Evolutionary conservation across 345 rosid genomes (phyloP).

Genomic region (Euphorbia tirucalli): DNA sequence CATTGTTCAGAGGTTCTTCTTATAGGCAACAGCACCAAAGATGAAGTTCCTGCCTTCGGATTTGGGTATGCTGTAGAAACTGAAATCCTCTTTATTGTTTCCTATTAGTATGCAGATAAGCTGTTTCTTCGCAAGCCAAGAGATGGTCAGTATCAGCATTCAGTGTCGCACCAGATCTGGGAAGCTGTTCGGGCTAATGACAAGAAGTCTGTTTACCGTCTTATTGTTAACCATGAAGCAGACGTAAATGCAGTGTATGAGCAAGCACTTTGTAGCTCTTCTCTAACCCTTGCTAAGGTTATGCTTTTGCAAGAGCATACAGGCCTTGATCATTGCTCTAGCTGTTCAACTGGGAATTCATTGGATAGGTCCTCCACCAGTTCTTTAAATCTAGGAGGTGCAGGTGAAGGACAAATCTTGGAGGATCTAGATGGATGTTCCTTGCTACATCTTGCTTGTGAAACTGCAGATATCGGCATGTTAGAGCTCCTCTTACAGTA

Average conservation of each 20-base stretch:
- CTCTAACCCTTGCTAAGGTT: slow-evolving; percentile 82
- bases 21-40: background rate
- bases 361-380: slow-evolving; percentile 64
- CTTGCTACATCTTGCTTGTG: slow-evolving; percentile 95
- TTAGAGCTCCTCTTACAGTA: slow-evolving; percentile 92
- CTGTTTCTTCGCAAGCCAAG: slow-evolving; percentile 72
- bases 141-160: slow-evolving; percentile 48
- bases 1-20: background rate
- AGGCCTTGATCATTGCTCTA: slow-evolving; percentile 47
- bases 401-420: slow-evolving; percentile 42
- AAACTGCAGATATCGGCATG: slow-evolving; percentile 93
- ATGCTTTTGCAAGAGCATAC: slow-evolving; percentile 77
- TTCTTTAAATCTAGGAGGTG: slow-evolving; percentile 48
- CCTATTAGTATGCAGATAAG: slow-evolving; percentile 86
- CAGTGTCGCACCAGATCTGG: slow-evolving; percentile 72
- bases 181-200: slow-evolving; percentile 87
- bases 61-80: slow-evolving; percentile 1
- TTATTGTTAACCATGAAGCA: slow-evolving; percentile 68
- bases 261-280: slow-evolving; percentile 56
- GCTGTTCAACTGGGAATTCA: slow-evolving; percentile 56
- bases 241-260: slow-evolving; percentile 68
- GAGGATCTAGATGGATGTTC: slow-evolving; percentile 75
- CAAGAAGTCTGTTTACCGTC: slow-evolving; percentile 84
- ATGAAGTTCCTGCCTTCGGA: background rate
- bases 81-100: slow-evolving; percentile 17